Evolutionary conservation across 345 rosid species (phyloP), one percentile per base, ranked within the genome.

Genomic region (Brassica cretica): DNA sequence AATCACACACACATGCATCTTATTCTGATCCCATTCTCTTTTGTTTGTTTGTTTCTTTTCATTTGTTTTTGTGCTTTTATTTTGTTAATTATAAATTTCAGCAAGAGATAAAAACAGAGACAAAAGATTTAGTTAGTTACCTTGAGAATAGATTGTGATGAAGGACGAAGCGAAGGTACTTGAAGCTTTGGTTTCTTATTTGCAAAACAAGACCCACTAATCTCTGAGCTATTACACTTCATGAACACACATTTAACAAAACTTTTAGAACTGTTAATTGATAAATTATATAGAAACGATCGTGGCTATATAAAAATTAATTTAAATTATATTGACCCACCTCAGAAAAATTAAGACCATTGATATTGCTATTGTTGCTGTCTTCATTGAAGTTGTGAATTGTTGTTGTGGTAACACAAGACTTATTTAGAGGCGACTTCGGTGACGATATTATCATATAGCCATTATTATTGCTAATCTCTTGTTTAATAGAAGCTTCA

Each of bases 101-200:
- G 81, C 66, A 70, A 46, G 58, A 76, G 46, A 46, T 25, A 67
- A 65, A 70, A 49, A 55, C 61, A 78, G 53, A 84, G 61, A 41
- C 30, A 37, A 12, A 11, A 10, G 5, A 25, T 69, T 44, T 16
- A 65, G 53, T 66, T 65, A 66, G 74, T 73, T 84, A 88, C 97
- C 92, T 90, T 93, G 81, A 93, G 85, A 78, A 87, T 84, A 55
- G 94, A 77, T 64, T 88, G 91, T 81, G 86, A 77, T 74, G 90
- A 77, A 78, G 56, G 68, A 33, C 2, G 21, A 64, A 18, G 68
- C 33, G 92, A 83, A 77, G 68, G 12, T 60, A 37, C 69, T 76
- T 91, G 99, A 84, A 86, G 86, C 88, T 87, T 95, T 41, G 92
- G 93, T 84, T 91, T 95, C 94, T 95, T 95, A 69, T 74, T 79